phyloP scores from a whole-genome alignment of 495 filamentous ascomycete genomes.

The Penicillium robsamsonii region DNA sequence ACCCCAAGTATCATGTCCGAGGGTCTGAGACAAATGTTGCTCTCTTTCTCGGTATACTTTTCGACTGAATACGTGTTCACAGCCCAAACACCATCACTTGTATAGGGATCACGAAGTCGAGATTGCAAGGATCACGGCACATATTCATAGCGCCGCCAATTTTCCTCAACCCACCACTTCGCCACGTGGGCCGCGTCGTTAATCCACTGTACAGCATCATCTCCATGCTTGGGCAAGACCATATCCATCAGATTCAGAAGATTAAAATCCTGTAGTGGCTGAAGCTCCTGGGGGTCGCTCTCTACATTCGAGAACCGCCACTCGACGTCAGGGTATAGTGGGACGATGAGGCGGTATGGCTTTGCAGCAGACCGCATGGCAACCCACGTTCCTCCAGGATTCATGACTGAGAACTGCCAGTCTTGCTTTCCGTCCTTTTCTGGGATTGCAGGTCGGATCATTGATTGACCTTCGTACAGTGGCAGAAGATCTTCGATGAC shows the following conservation, averaged over 20 bases:
- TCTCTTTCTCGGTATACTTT: neutral
- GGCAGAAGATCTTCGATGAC: conserved; percentile 37
- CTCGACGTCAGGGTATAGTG: conserved; percentile 36
- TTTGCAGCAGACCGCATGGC: conserved; percentile 28
- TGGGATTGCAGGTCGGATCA: conserved; percentile 34
- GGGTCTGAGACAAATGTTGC: neutral
- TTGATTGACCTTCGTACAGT: conserved; percentile 45
- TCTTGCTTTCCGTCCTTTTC: conserved; percentile 22
- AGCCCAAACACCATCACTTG: neutral
- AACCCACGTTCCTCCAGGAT: conserved; percentile 40
- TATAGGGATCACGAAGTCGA: neutral
- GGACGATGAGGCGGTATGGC: conserved; percentile 38
- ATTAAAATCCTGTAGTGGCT: conserved; percentile 29
- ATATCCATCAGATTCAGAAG: conserved; percentile 22
- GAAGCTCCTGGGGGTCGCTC: conserved; percentile 32
- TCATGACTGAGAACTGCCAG: conserved; percentile 47
- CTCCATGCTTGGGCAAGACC: conserved; percentile 26
- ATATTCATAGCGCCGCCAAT: conserved; percentile 36
- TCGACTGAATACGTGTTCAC: neutral
- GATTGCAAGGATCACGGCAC: conserved; percentile 1
- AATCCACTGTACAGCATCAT: conserved; percentile 39
- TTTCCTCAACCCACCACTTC: conserved; percentile 39
- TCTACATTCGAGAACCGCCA: conserved; percentile 40
- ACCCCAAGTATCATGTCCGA: neutral
- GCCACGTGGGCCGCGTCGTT: conserved; percentile 38